Percentiles rank a stretch among this genome's conserved stretches.
phyloP scores from a whole-genome alignment of 208 protist species.

The Phytomonas francai region DNA sequence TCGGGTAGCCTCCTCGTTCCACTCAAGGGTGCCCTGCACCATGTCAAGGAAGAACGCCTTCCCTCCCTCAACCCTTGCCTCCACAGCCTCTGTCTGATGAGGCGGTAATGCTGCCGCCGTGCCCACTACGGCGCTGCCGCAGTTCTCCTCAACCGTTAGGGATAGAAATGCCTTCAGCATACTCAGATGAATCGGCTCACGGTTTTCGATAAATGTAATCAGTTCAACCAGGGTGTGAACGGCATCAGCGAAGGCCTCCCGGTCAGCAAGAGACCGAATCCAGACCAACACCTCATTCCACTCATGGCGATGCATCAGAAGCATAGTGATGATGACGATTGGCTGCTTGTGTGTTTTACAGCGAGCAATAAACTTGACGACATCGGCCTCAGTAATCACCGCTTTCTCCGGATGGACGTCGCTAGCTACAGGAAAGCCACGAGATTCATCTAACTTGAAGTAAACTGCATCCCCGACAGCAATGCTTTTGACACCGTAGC shows the following conservation, averaged over 20 bases:
- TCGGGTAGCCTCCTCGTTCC: slow-evolving; percentile 8
- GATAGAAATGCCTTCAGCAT: slow-evolving; percentile 60
- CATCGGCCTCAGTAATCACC: slow-evolving; percentile 54
- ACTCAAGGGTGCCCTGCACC: slow-evolving; percentile 33
- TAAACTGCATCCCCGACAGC: slow-evolving; percentile 61
- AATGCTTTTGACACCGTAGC: slow-evolving; percentile 70
- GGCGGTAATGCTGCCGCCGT: slow-evolving; percentile 7
- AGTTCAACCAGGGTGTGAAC: slow-evolving; percentile 69
- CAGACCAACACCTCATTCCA: slow-evolving; percentile 71
- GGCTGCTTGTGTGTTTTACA: slow-evolving; percentile 45
- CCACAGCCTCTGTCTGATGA: neutral
- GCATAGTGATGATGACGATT: slow-evolving; percentile 58
- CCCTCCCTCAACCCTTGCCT: neutral
- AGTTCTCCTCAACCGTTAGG: slow-evolving; percentile 15
- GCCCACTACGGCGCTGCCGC: neutral
- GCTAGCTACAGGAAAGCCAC: slow-evolving; percentile 71
- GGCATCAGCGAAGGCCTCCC: slow-evolving; percentile 26
- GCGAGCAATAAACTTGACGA: slow-evolving; percentile 51
- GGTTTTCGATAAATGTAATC: slow-evolving; percentile 76
- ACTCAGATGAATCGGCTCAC: slow-evolving; percentile 73
- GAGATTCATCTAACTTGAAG: slow-evolving; percentile 64
- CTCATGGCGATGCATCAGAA: slow-evolving; percentile 73
- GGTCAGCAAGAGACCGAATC: slow-evolving; percentile 12
- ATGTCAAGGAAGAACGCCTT: slow-evolving; percentile 63
- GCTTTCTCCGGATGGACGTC: slow-evolving; percentile 70